Evolutionary conservation across 495 filamentous ascomycete genomes (phyloP), one percentile per base, ranked within the genome.

Genomic region (Astrothelium subdiscretum): DNA sequence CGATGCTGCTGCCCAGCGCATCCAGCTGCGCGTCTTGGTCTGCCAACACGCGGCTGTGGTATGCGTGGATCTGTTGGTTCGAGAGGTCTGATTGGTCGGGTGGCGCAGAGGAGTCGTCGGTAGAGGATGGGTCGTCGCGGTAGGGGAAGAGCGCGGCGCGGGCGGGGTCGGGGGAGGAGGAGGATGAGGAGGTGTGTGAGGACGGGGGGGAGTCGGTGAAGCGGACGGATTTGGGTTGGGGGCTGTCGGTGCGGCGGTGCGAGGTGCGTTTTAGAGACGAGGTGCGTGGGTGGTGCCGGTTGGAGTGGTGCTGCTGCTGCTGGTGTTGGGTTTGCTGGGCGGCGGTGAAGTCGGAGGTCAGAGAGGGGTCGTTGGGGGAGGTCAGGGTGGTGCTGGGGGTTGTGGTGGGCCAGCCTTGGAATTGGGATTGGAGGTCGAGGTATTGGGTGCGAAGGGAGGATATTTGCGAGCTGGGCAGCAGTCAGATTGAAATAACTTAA

Each of bases 21-120:
- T 97, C 94, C n/a, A 98, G 77, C 69, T 94, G 90, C 62, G 91
- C 88, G 70, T 98, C 94, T 71, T 97, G 95, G 61, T 97, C 85
- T 2, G 81, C 80, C 22, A 98, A 76, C 18, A 94, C 83, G 48
- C 83, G 85, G 15, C 79, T 76, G 73, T 98, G 94, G 70, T 95
- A 89, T 32, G 80, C 79, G 73, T 97, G 87, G 64, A 97, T 86
- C 71, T 96, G 92, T 71, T 87, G 79, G 74, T 97, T 97, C 68
- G 81, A 78, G 69, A 95, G 72, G 54, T 83, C 76, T 24, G 77
- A 77, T 65, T 87, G 85, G 66, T 91, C 87, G 71, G 77, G 22
- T 24, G 20, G 63, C 12, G 65, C 66, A 12, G 65, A 75, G 72
- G 32, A 71, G 66, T 15, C 72, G 20, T 75, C 81, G 66, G 77